Evolutionary conservation across 2,329 filamentous ascomycete species (phyloP).

Genomic region (Nigrograna mackinnonii): DNA sequence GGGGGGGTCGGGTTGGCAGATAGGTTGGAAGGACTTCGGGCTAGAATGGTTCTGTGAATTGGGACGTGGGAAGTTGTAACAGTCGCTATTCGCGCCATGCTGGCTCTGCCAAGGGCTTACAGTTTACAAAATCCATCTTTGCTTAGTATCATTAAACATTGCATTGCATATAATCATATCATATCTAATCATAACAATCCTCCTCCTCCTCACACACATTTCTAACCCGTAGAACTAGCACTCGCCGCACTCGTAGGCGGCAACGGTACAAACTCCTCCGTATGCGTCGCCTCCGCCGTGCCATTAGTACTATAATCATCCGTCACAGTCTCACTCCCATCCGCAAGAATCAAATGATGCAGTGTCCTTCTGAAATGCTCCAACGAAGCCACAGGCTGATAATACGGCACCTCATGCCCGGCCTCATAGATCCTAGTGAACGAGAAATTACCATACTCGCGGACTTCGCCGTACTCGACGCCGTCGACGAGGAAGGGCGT

Average conservation of each 20-base stretch:
- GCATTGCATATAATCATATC: too few relatives aligned
- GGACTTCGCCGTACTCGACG: conserved; percentile 63
- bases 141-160: too few relatives aligned
- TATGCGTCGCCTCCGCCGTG: conserved; percentile 33
- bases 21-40: too few relatives aligned
- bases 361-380: conserved; percentile 34
- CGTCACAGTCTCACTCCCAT: conserved; percentile 31
- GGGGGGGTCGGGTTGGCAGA: too few relatives aligned
- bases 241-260: conserved; percentile 27
- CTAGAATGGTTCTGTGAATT: too few relatives aligned
- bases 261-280: conserved; percentile 29
- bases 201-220: neutral
- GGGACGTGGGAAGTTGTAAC: too few relatives aligned
- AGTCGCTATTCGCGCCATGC: too few relatives aligned
- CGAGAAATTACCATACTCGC: conserved; percentile 72
- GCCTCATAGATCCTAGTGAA: conserved; percentile 57
- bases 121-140: too few relatives aligned
- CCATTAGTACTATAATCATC: conserved; percentile 34
- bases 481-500: conserved; percentile 69
- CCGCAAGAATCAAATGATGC: conserved; percentile 26
- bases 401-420: conserved; percentile 56
- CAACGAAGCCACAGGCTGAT: conserved; percentile 34
- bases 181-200: too few relatives aligned
- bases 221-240: conserved; percentile 1
- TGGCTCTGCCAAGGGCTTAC: too few relatives aligned